These are phyloP conservation scores for Linnemannia schmuckeri DNA, from an alignment of 192 early-diverging fungal genomes.

Conservation along the genomic window DNA sequence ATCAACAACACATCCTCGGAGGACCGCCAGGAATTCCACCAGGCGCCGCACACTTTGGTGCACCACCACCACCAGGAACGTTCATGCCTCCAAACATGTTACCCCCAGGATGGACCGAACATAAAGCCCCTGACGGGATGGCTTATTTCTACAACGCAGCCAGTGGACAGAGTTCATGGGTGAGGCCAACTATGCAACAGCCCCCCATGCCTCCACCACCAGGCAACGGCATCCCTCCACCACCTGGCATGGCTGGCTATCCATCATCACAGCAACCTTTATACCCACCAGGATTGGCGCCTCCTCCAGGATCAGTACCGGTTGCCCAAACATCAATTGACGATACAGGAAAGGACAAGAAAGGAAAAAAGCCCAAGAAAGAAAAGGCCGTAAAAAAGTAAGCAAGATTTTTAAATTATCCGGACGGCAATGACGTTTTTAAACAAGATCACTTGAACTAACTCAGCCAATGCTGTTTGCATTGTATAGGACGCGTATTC, in stretches of 20 bases:
- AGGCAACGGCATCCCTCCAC: conserved; percentile 34
- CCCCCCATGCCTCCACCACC: conserved; percentile 17
- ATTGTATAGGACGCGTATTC: conserved; percentile 65
- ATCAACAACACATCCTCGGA: conserved; percentile 16
- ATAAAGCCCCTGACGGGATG: conserved; percentile 70
- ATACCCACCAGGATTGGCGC: conserved; percentile 23
- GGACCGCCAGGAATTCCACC: conserved; percentile 12
- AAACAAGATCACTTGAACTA: neutral
- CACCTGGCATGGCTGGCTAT: conserved; percentile 28
- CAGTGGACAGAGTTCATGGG: conserved; percentile 81
- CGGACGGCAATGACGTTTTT: neutral
- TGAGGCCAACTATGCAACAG: conserved; percentile 55
- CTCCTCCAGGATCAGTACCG: conserved; percentile 11
- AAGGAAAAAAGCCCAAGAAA: conserved; percentile 58
- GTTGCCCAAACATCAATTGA: conserved; percentile 2
- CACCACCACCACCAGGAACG: conserved; percentile 23
- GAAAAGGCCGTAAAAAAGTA: conserved; percentile 59
- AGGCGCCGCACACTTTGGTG: conserved; percentile 2
- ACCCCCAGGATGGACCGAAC: conserved; percentile 74
- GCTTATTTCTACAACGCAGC: conserved; percentile 82
- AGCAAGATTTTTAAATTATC: conserved; percentile 7
- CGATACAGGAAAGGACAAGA: conserved; percentile 40
- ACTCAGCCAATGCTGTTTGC: neutral
- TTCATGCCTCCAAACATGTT: conserved; percentile 36
- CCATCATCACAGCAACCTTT: conserved; percentile 21